Conservation (phyloP, 345 rosid genomes). For the Eucalyptus camaldulensis region DNA sequence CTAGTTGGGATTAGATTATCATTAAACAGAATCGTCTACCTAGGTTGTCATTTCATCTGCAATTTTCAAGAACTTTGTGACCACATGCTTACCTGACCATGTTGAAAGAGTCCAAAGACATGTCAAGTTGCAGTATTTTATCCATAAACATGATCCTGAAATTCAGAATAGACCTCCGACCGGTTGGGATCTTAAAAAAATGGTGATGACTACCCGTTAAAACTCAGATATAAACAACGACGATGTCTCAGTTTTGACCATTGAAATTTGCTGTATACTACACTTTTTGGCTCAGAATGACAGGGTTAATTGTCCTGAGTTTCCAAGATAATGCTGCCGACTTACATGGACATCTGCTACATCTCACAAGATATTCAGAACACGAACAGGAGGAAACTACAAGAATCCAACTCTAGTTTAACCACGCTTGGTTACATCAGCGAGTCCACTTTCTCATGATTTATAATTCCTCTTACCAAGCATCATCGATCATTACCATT, state of each 20-base stretch:
- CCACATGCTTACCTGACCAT: neutral
- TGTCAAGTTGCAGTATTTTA: neutral
- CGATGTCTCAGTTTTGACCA: neutral
- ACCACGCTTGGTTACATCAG: neutral
- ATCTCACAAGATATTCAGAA: neutral
- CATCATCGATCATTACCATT: neutral
- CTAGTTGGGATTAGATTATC: neutral
- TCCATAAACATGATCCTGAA: neutral
- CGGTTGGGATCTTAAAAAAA: neutral
- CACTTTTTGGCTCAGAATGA: too few species aligned
- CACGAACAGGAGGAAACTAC: neutral
- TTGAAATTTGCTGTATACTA: neutral
- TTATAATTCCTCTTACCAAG: neutral
- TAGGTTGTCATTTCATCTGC: neutral
- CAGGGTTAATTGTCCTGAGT: too few species aligned
- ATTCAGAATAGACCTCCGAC: neutral
- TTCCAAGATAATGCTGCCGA: too few species aligned
- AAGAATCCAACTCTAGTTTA: neutral
- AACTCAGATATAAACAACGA: neutral
- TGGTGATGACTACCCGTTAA: neutral
- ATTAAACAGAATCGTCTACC: neutral
- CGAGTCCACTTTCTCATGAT: neutral
- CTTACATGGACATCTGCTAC: too few species aligned
- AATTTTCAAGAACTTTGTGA: neutral
- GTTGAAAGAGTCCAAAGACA: neutral